Evolutionary conservation across 176 grass and related monocot genomes (phyloP).

Genomic region (Juncus effusus): DNA sequence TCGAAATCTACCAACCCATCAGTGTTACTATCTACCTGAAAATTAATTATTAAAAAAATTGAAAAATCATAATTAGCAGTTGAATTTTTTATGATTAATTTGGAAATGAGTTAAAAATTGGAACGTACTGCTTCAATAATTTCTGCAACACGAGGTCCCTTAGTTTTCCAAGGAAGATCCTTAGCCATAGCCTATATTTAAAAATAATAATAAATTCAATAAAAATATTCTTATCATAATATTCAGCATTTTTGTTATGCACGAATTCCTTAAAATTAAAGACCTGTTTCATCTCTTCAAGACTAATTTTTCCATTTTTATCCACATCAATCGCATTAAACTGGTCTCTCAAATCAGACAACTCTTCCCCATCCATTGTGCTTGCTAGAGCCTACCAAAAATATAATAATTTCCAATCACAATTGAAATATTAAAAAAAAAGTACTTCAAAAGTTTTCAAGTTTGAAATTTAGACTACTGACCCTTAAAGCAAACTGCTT

Average conservation of each 20-base stretch:
- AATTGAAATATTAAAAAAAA: conserved; percentile 20
- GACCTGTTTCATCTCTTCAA: conserved; percentile 90
- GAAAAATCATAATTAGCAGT: not conserved
- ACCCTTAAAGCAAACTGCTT: conserved; percentile 97
- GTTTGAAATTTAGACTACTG: conserved; percentile 17
- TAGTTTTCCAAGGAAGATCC: conserved; percentile 94
- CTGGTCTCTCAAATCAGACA: conserved; percentile 81
- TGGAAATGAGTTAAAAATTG: conserved; percentile 8
- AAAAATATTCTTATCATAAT: conserved; percentile 19
- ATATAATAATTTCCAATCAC: conserved; percentile 1
- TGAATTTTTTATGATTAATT: no score
- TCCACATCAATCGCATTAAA: conserved; percentile 92
- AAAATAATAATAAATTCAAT: not conserved
- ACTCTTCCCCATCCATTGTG: conserved; percentile 69
- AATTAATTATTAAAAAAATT: conserved; percentile 1
- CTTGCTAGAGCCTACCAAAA: conserved; percentile 70
- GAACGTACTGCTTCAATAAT: conserved; percentile 85
- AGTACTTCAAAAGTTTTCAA: not conserved
- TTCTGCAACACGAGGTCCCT: conserved; percentile 68
- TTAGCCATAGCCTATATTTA: conserved; percentile 74
- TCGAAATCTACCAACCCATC: conserved; percentile 94
- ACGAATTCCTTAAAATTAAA: conserved; percentile 3
- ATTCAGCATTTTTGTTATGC: not conserved
- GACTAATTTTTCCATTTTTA: conserved; percentile 85
- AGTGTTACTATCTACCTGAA: conserved; percentile 93